Evolutionary conservation across 495 filamentous ascomycete genomes (phyloP).

Genomic region (Penicillium angulare): DNA sequence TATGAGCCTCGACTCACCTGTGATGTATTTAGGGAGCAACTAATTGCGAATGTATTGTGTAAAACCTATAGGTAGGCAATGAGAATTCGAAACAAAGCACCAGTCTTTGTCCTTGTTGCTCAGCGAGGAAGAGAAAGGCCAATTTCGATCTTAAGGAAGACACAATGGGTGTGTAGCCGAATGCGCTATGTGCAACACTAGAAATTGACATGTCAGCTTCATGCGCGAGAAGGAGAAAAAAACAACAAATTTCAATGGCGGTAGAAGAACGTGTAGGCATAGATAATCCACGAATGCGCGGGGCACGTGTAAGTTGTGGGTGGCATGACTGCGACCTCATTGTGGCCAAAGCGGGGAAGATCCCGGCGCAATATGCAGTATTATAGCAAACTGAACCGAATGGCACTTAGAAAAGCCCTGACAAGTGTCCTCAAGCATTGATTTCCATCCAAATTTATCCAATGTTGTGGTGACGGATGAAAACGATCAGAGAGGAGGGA

Average conservation of each 20-base stretch:
- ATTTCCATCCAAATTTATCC: too few relatives aligned
- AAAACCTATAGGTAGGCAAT: background rate
- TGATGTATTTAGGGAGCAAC: background rate
- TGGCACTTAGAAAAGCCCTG: too few relatives aligned
- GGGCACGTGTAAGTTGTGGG: slow-evolving; percentile 11
- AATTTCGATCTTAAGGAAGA: slow-evolving; percentile 14
- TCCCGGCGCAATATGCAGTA: background rate
- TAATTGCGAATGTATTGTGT: slow-evolving; percentile 6
- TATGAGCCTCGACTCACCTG: too few relatives aligned
- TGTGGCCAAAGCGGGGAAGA: slow-evolving; percentile 12
- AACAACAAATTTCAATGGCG: background rate
- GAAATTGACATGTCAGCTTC: slow-evolving; percentile 6
- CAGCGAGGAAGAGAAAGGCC: background rate
- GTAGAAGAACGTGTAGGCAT: background rate
- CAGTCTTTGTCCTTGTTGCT: slow-evolving; percentile 21
- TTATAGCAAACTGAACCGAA: background rate
- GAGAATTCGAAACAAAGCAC: slow-evolving; percentile 18
- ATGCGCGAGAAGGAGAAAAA: background rate
- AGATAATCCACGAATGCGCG: slow-evolving; percentile 4
- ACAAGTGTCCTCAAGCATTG: too few relatives aligned
- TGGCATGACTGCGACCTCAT: slow-evolving; percentile 27
- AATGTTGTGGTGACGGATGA: too few relatives aligned
- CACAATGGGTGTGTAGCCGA: slow-evolving; percentile 7
- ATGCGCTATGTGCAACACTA: slow-evolving; percentile 21
- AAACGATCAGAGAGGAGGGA: too few relatives aligned